phyloP scores from a whole-genome alignment of 257 asterid species.

The Cruciata laevipes region DNA sequence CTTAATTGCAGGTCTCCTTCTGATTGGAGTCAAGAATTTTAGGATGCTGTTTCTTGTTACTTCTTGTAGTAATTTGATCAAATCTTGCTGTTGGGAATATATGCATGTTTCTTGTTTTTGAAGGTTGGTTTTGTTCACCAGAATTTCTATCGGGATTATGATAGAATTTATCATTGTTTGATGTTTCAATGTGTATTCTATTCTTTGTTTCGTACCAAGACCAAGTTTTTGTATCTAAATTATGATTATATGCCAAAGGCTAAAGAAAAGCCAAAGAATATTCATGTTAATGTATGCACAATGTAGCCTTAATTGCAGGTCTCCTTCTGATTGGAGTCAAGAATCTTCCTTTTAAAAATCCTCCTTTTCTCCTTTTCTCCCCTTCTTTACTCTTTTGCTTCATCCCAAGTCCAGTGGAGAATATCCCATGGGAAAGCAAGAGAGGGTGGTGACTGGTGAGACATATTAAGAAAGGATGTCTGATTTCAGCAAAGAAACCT shows the following conservation, averaged over 20 bases:
- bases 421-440: constrained; percentile 7
- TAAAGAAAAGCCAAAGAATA: neutral
- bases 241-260: neutral
- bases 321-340: neutral
- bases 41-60: neutral
- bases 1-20: neutral
- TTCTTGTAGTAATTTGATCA: neutral
- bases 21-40: neutral
- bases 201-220: neutral
- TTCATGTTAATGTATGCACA: neutral
- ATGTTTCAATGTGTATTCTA: no score
- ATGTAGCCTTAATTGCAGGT: neutral
- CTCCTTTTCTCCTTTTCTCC: neutral
- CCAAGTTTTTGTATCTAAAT: neutral
- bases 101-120: no score
- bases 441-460: neutral
- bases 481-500: constrained; percentile 19
- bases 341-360: no score
- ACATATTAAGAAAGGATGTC: constrained; percentile 32
- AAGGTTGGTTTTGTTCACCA: no score
- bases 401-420: neutral
- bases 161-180: no score
- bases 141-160: no score
- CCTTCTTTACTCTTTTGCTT: constrained; percentile 5
- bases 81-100: neutral